Conservation (phyloP, 495 filamentous ascomycete genomes). For the Geopyxis carbonaria region DNA sequence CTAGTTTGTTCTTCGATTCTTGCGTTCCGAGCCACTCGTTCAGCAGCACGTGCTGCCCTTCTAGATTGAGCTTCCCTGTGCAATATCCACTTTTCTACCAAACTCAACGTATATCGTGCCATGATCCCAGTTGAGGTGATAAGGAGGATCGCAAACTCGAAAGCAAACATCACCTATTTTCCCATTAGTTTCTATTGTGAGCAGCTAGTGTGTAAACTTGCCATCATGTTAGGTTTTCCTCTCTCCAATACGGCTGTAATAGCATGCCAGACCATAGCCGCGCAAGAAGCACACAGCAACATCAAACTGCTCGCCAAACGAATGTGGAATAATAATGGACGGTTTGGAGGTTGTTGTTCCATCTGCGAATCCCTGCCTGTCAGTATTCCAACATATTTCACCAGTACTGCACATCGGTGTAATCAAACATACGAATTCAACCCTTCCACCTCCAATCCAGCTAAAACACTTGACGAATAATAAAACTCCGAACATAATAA, state of each 20-base stretch:
- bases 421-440: conserved; percentile 49
- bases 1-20: conserved; percentile 16
- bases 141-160: conserved; percentile 80
- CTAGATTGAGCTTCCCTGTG: conserved; percentile 48
- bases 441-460: conserved; percentile 90
- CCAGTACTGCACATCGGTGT: background rate
- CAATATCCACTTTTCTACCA: conserved; percentile 54
- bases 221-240: conserved; percentile 93
- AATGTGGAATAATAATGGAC: conserved; percentile 75
- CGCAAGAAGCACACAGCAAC: conserved; percentile 58
- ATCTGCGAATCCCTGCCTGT: conserved; percentile 7
- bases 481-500: conserved; percentile 89
- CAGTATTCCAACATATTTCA: background rate
- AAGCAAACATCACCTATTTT: conserved; percentile 67
- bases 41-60: conserved; percentile 43
- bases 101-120: conserved; percentile 58
- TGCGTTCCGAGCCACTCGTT: conserved; percentile 46
- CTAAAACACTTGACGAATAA: conserved; percentile 91
- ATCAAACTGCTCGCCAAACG: conserved; percentile 63
- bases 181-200: too few species aligned
- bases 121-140: conserved; percentile 65
- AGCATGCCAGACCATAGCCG: conserved; percentile 61
- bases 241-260: conserved; percentile 65
- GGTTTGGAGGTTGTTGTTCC: conserved; percentile 86
- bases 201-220: background rate